phyloP scores from a whole-genome alignment of 2,329 filamentous ascomycete genomes.

The Cladosporium phlei region DNA sequence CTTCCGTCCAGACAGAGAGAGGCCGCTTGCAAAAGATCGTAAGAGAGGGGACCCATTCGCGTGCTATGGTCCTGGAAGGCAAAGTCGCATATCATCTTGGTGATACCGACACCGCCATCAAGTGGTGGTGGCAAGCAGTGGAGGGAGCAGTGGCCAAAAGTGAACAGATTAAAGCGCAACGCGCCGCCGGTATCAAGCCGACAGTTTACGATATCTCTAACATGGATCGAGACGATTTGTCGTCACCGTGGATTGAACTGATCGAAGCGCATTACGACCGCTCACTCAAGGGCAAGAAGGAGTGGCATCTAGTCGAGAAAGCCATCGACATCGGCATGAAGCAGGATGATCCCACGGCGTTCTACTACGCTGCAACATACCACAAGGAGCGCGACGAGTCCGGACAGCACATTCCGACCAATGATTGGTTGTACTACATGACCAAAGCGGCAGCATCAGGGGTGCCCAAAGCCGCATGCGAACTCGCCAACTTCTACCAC shows the following conservation, averaged over 20 bases:
- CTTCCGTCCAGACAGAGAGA: slow-evolving; percentile 17
- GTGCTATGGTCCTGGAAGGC: slow-evolving; percentile 29
- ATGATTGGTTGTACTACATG: slow-evolving; percentile 40
- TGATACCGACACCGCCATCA: slow-evolving; percentile 24
- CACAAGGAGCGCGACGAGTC: slow-evolving; percentile 20
- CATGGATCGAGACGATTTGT: slow-evolving; percentile 21
- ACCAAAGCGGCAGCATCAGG: slow-evolving; percentile 43
- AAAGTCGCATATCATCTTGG: slow-evolving; percentile 23
- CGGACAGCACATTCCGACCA: slow-evolving; percentile 24
- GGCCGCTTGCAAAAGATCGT: slow-evolving; percentile 23
- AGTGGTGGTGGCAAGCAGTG: slow-evolving; percentile 25
- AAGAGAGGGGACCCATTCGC: slow-evolving; percentile 18
- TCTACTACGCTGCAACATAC: slow-evolving; percentile 33
- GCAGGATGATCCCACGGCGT: slow-evolving; percentile 42
- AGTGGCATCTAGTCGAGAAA: slow-evolving; percentile 4
- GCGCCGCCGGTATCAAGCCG: neutral
- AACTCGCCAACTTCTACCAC: slow-evolving; percentile 38
- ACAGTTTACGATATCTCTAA: neutral
- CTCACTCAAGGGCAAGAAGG: slow-evolving; percentile 10
- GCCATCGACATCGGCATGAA: slow-evolving; percentile 18
- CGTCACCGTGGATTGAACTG: slow-evolving; percentile 31
- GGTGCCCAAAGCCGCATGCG: slow-evolving; percentile 34
- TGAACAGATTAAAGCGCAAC: neutral
- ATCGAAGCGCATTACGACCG: slow-evolving; percentile 22
- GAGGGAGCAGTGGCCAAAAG: slow-evolving; percentile 18